Evolutionary conservation across 78 protist genomes (phyloP), one percentile per base, ranked within the genome.

Genomic region (Mantamonas sphyraenae): DNA sequence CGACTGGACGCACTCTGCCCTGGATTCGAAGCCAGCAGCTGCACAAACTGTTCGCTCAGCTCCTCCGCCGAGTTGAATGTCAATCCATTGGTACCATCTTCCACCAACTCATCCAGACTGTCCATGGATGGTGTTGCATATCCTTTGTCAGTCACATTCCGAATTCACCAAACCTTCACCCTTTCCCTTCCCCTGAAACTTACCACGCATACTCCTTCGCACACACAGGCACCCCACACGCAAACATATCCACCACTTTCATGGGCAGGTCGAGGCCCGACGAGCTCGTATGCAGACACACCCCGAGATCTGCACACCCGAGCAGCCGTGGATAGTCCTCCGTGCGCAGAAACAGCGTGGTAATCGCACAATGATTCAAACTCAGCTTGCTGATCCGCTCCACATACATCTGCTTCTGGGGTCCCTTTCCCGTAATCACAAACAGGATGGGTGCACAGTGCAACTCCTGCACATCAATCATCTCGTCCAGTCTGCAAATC

Each of bases 241-340:
- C 97, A 71, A 92, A 84, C 95, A 92, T 90, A 67, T 96, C 98
- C 26, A 95, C 92, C 9, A 91, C 91, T 81, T 96, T 96, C 97
- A 96, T 96, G 28, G 99, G 99, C 26, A 96, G 77, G 68, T 96
- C 99, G 10, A 90, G 26, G 2, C 97, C 97, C 47, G 87, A 73
- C 10, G 92, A 79, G 9, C 95, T 87, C 19, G 64, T 38, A 82
- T 96, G 99, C 24, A 96, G 79, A 24, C 84, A 89, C 30, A 94
- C 78, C 14, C 97, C 97, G 3, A 86, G 33, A 31, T 89, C 97
- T 2, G 92, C 88, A 26, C 68, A 26, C 22, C 88, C 88, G 14
- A 84, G 68, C 58, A 91, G 30, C 30, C 57, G 50, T 17, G 69
- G 83, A 38, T 83, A 78, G 60, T 72, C 77, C 22, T 65, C 72